Evolutionary conservation across 352 stramenopile genomes (phyloP), one percentile per base, ranked within the genome.

Genomic region (Pythium plurisporium): DNA sequence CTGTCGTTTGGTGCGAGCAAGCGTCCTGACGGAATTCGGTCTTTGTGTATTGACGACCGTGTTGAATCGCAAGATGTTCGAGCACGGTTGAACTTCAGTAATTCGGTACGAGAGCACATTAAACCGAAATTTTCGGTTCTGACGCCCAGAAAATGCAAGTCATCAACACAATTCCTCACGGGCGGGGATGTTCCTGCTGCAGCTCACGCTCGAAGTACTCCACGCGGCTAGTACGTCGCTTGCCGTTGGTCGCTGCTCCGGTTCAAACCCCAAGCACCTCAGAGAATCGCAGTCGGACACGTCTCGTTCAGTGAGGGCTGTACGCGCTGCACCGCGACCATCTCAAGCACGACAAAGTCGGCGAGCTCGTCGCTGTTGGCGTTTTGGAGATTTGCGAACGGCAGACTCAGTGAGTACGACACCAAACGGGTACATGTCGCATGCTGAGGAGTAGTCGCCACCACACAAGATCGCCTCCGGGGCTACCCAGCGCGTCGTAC

Each of bases 361-460:
- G 44, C n/a, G 14, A 63, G 20, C 27, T 20, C 34, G 2, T 63
- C 40, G 5, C 55, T 45, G 11, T 41, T 50, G 9, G 36, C 20
- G 7, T 50, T 33, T 27, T 19, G 6, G 15, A 49, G 12, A 5
- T 67, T 42, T 8, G 42, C 41, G 40, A 62, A 70, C 42, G 63
- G 63, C 8, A 69, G 36, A 5, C 23, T 64, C 46, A 19, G 55
- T 49, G 17, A 63, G 30, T 9, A 63, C 27, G 12, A 50, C 50
- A 7, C 58, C 50, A 17, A 65, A 60, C 55, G 50, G 55, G 58
- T 60, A 65, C 27, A 65, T 26, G 26, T 65, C 58, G 15, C 36
- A 47, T 3, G 23, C 22, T 26, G 31, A 19, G 4, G 31, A 17
- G 26, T 65, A 65, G 30, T 60, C 37, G 34, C 46, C 34, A 19